Base-by-base conservation (phyloP, 2,329 filamentous ascomycete genomes). In the Ophiocordyceps polyrhachis-furcata region DNA sequence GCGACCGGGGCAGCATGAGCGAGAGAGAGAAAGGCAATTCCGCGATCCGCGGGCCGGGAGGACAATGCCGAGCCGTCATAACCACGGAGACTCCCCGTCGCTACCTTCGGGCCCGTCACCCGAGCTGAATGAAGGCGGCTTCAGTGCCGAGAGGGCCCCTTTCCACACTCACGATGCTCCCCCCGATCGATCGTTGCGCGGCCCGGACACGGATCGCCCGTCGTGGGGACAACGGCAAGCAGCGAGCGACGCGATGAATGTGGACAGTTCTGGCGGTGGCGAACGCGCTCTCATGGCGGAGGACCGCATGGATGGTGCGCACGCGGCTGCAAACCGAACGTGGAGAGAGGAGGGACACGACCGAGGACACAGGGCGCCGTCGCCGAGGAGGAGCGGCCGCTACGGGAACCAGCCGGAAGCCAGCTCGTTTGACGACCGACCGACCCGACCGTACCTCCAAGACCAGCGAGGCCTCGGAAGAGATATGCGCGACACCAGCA, bases 141-240 rank as follows among this genome's bases (percentile, higher is more conserved):
- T 76, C 52, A 75, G 76, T 48, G 71, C 73, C 1, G 70, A 74
- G 44, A 65, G 73, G 46, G 70, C 71, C 28, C 65, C 70, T 9
- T 58, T 72, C 5, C 66, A 74, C 44, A 62, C 62, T 1, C 52
- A 64, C 47, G 60, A 64, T 23, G 49, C 48, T 19, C 45, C 50
- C 31, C 45, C 49, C 28, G 55, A 58, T 20, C 51, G 55, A 25
- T 31, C 50, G n/a, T 11, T 48, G 28, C 54, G 58, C n/a, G 52
- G 49, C 19, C 50, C 51, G 14, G 57, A 61, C 19, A 45, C 53
- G 17, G 62, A 63, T 31, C 55, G 56, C 12, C 41, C 51, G 19
- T 49, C 50, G 1, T 56, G 59, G 19, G 45, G 46, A 20, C 61
- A 59, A 43, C 51, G 56, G 44, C 49, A 52, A 14, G 53, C 52